phyloP scores from a whole-genome alignment of 2,329 filamentous ascomycete genomes.

The Cladophialophora immunda region DNA sequence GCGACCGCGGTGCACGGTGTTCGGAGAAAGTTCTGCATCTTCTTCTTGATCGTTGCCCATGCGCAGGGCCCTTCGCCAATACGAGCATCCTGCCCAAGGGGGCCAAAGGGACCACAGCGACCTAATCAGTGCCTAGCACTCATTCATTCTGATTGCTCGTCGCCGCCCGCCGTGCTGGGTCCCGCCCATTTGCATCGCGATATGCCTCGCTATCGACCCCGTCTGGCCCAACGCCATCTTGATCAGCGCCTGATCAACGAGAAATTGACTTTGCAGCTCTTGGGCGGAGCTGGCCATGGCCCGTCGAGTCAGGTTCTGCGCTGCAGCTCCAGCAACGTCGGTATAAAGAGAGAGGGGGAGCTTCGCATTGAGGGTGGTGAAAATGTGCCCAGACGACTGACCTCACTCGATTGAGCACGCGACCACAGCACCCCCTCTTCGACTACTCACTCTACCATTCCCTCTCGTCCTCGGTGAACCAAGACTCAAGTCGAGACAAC shows the following conservation, averaged over 20 bases:
- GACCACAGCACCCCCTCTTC: conserved; percentile 4
- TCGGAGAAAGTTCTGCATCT: conserved; percentile 13
- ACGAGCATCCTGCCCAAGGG: neutral
- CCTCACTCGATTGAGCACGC: conserved; percentile 6
- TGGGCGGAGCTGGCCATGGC: conserved; percentile 29
- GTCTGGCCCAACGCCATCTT: conserved; percentile 19
- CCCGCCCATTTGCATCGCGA: conserved; percentile 12
- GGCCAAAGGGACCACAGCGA: neutral
- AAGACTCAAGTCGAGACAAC: neutral
- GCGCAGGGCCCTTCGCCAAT: neutral
- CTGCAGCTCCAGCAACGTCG: neutral
- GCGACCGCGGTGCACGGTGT: neutral
- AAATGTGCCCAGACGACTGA: neutral
- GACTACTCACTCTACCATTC: neutral
- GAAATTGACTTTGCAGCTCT: neutral
- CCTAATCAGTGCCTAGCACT: neutral
- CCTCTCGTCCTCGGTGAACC: neutral
- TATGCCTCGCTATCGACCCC: neutral
- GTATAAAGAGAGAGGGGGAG: conserved; percentile 23
- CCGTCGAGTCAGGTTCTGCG: conserved; percentile 12
- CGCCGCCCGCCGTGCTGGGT: conserved; percentile 24
- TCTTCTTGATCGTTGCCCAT: neutral
- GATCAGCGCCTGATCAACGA: conserved; percentile 27
- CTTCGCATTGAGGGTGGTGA: neutral
- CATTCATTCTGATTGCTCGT: conserved; percentile 18